Base-by-base conservation (phyloP, 2,329 filamentous ascomycete species). In the Emericellopsis atlantica region DNA sequence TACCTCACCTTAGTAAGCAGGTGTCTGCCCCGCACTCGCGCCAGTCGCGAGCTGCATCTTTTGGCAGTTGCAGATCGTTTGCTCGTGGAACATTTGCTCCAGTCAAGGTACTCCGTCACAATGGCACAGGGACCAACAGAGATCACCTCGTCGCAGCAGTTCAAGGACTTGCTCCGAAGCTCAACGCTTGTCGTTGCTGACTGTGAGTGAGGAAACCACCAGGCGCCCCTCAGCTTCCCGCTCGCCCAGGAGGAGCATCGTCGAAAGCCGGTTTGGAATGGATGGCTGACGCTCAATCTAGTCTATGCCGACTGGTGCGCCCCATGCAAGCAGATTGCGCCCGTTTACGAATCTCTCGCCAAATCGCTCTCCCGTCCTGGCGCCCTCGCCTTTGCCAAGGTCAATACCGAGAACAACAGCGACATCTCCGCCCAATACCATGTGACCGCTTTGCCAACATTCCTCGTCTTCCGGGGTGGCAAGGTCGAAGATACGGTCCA, bases 221-320 rank as follows among this genome's bases (percentile, higher is more conserved):
- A 21, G n/a, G 29, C 32, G 10, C 24, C 37, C 34, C 44, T 44
- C 12, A 39, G 14, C 11, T 26, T 42, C 23, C 45, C 18, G 6
- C 26, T 29, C 6, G 26, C 26, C 8, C 8, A 6, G 12, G 26
- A 12, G 26, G 26, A 29, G 26, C 26, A 29, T 9, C 6, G 12
- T 29, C 6, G 26, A 29, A 21, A 4, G 18, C 18, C 5, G 5
- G 18, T 21, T 21, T 21, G 18, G 18, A 21, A 21, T 21, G 18
- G 18, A 21, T 21, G 18, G 18, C 18, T 21, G 18, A 21, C 18
- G 18, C 18, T 21, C 18, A 21, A 21, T 21, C 18, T 21, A 94
- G 87, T 95, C 70, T 90, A 85, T 54, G 86, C 88, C 53, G 81
- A 86, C 54, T 92, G 84, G 81, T 94, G 84, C 56, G 80, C 69